A percentile compares a stretch with the other conserved stretches of the same genome.
phyloP scores from a whole-genome alignment of 1,139 yeast species.

The Geotrichum reessii region DNA sequence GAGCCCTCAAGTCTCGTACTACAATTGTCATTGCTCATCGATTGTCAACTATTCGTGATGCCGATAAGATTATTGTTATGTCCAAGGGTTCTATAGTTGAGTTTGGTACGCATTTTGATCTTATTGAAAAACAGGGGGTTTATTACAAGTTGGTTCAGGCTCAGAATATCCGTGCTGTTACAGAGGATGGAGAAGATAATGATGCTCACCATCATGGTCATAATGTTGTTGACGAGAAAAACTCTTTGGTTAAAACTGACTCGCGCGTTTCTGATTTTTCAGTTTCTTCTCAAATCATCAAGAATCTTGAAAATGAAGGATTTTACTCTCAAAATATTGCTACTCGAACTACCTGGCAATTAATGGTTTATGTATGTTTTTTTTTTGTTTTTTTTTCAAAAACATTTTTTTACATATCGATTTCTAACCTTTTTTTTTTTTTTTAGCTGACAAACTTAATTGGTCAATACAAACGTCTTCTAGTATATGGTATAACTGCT shows the following conservation, averaged over 20 bases:
- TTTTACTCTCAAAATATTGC: neutral
- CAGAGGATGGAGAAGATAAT: conserved; percentile 10
- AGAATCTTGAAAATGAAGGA: conserved; percentile 9
- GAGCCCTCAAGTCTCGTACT: conserved; percentile 58
- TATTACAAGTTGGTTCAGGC: conserved; percentile 38
- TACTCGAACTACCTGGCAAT: conserved; percentile 6
- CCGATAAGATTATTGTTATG: conserved; percentile 44
- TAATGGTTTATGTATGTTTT: conserved; percentile 6
- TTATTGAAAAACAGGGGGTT: conserved; percentile 34
- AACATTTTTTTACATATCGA: neutral
- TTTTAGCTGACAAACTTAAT: neutral
- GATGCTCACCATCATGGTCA: conserved; percentile 1
- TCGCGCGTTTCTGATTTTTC: conserved; percentile 7
- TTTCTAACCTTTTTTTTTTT: neutral
- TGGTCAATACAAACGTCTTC: neutral
- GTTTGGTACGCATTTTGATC: conserved; percentile 40
- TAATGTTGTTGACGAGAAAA: conserved; percentile 7
- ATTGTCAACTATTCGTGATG: conserved; percentile 61
- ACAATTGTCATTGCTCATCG: conserved; percentile 79
- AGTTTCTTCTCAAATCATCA: conserved; percentile 5
- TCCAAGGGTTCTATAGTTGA: conserved; percentile 40
- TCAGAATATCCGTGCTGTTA: conserved; percentile 27
- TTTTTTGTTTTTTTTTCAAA: neutral
- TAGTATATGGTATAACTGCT: conserved; percentile 32
- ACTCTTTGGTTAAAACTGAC: neutral